phyloP scores from a whole-genome alignment of 164 flowering plant species.

The Euptelea pleiosperma region DNA sequence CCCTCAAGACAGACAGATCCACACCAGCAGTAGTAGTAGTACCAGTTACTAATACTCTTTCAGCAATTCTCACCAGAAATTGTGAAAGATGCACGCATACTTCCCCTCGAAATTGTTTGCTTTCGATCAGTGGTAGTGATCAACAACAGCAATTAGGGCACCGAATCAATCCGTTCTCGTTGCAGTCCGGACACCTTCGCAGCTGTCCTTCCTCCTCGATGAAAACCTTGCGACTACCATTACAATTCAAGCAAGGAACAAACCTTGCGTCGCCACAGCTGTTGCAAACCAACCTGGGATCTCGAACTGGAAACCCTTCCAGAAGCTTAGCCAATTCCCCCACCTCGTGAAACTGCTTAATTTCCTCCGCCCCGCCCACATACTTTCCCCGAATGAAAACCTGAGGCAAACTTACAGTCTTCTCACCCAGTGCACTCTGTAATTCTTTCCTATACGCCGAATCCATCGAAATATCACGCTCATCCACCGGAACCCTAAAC shows the following conservation, averaged over 20 bases:
- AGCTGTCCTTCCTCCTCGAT: conserved; percentile 52
- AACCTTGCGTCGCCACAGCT: conserved; percentile 89
- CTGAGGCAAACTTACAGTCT: conserved; percentile 58
- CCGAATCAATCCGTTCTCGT: conserved; percentile 86
- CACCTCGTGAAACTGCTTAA: conserved; percentile 59
- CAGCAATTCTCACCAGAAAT: conserved; percentile 11
- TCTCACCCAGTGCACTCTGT: conserved; percentile 45
- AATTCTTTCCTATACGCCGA: conserved; percentile 59
- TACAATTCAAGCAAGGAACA: conserved; percentile 68
- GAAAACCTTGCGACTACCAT: conserved; percentile 82
- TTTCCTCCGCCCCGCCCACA: conserved; percentile 82
- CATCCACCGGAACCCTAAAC: conserved; percentile 71
- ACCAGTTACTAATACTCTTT: too few relatives aligned
- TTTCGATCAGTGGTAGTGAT: not conserved
- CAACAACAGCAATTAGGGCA: conserved; percentile 72
- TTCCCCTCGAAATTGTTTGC: too few relatives aligned
- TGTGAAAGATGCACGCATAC: too few relatives aligned
- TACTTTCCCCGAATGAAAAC: conserved; percentile 68
- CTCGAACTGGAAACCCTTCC: conserved; percentile 50
- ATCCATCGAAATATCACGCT: conserved; percentile 92
- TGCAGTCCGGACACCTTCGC: conserved; percentile 64
- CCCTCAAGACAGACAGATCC: not conserved
- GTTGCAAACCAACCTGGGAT: conserved; percentile 44
- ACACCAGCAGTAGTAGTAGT: not conserved
- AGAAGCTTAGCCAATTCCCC: conserved; percentile 73